A percentile compares a stretch with the other conserved stretches of the same genome.
These are phyloP conservation scores for Fusarium sulawesiense DNA, from an alignment of 2,329 filamentous ascomycete genomes.

Conservation along the genomic window DNA sequence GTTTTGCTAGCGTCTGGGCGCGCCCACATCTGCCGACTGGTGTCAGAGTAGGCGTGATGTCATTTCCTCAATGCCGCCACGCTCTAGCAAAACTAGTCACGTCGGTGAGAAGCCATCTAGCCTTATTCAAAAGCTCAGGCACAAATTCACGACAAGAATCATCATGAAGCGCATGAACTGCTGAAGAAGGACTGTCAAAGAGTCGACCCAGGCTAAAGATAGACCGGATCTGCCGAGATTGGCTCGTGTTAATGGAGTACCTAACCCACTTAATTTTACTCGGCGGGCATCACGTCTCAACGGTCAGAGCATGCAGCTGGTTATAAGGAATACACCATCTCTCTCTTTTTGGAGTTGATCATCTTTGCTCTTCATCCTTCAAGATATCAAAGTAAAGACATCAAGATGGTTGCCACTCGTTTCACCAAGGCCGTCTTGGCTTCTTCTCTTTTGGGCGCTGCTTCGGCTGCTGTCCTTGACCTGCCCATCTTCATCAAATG, in stretches of 20 bases:
- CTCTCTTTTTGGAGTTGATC: not conserved
- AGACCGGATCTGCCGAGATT: constrained; percentile 7
- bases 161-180: not conserved
- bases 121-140: not conserved
- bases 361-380: not conserved
- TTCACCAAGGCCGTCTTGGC: constrained; percentile 19
- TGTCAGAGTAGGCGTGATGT: not conserved
- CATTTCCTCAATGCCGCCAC: not conserved
- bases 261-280: not conserved
- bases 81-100: not conserved
- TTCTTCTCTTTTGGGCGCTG: not conserved
- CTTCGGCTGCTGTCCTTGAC: constrained; percentile 27
- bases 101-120: not conserved
- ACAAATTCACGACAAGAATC: not conserved
- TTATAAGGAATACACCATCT: not conserved
- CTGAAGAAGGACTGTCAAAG: not conserved
- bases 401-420: constrained; percentile 3
- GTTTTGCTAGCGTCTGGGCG: not conserved
- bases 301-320: not conserved
- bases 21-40: not conserved
- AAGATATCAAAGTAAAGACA: not conserved
- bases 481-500: constrained; percentile 3
- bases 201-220: not conserved
- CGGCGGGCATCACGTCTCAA: not conserved
- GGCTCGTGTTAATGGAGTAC: constrained; percentile 18